Percentiles rank a stretch among this genome's conserved stretches.
Evolutionary conservation across 2,329 filamentous ascomycete species (phyloP).

Genomic region (Beauveria brongniartii): DNA sequence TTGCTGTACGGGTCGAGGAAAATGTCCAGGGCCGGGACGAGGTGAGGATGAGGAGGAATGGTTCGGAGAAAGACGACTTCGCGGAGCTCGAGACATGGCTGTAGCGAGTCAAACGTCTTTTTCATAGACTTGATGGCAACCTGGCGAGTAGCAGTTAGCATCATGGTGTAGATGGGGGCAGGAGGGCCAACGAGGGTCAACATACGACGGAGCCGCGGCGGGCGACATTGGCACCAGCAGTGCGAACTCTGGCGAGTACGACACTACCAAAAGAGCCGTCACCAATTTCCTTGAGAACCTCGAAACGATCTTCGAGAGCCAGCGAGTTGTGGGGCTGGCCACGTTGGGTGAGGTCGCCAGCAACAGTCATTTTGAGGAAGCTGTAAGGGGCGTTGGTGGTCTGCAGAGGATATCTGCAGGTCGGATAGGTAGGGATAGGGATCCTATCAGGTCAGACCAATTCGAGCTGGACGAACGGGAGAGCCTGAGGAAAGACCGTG

Average conservation of each 20-base stretch:
- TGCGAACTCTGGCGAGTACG: conserved; percentile 81
- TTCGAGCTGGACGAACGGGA: conserved; percentile 4
- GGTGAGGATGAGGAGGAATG: conserved; percentile 76
- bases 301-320: conserved; percentile 86
- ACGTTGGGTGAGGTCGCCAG: conserved; percentile 64
- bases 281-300: conserved; percentile 95
- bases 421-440: neutral
- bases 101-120: conserved; percentile 93
- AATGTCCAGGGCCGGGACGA: conserved; percentile 96
- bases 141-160: conserved; percentile 37
- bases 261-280: conserved; percentile 99
- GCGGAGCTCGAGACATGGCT: conserved; percentile 82
- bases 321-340: conserved; percentile 52
- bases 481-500: conserved; percentile 2
- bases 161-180: neutral
- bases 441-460: conserved; percentile 9
- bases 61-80: conserved; percentile 96
- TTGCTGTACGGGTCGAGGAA: conserved; percentile 94
- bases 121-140: conserved; percentile 99
- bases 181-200: conserved; percentile 17
- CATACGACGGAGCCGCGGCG: conserved; percentile 87
- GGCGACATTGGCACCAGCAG: conserved; percentile 80
- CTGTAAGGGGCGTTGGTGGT: conserved; percentile 8
- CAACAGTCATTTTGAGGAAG: conserved; percentile 60
- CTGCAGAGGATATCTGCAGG: conserved; percentile 5